Conservation (phyloP, 2,329 filamentous ascomycete species). For the Daldinia sp. region DNA sequence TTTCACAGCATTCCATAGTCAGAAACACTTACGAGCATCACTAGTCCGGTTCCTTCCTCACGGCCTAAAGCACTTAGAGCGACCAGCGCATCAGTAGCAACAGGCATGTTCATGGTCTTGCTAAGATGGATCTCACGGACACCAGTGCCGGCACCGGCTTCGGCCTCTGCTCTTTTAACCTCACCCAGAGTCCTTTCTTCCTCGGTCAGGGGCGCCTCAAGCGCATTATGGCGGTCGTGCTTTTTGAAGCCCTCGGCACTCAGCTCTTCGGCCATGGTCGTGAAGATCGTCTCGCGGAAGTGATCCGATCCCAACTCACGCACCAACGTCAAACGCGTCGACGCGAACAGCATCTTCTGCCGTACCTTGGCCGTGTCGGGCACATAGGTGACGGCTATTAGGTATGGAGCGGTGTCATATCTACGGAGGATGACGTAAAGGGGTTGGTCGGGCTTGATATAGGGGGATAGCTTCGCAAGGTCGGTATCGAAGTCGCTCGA, state of each 20-base stretch:
- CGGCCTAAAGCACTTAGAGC: conserved; percentile 68
- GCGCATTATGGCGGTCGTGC: conserved; percentile 72
- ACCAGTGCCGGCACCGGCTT: conserved; percentile 74
- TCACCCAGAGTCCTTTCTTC: conserved; percentile 77
- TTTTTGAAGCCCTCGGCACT: conserved; percentile 73
- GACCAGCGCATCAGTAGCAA: conserved; percentile 69
- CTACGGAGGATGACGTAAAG: conserved; percentile 80
- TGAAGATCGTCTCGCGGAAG: conserved; percentile 79
- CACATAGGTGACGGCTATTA: conserved; percentile 79
- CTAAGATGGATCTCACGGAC: conserved; percentile 66
- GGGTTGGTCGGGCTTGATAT: conserved; percentile 72
- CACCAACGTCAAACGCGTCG: conserved; percentile 76
- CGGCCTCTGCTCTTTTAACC: conserved; percentile 78
- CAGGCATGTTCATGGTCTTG: conserved; percentile 64
- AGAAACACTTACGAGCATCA: conserved; percentile 69
- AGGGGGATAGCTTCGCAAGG: conserved; percentile 66
- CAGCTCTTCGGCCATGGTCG: conserved; percentile 74
- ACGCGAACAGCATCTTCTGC: conserved; percentile 87
- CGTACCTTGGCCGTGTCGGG: conserved; percentile 81
- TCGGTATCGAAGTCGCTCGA: conserved; percentile 69
- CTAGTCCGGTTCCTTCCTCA: conserved; percentile 60
- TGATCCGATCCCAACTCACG: conserved; percentile 81
- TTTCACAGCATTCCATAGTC: neutral
- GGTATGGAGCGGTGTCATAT: conserved; percentile 62
- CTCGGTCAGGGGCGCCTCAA: conserved; percentile 77